Evolutionary conservation across 257 asterid species (phyloP).

Genomic region (Solanum verrucosum): DNA sequence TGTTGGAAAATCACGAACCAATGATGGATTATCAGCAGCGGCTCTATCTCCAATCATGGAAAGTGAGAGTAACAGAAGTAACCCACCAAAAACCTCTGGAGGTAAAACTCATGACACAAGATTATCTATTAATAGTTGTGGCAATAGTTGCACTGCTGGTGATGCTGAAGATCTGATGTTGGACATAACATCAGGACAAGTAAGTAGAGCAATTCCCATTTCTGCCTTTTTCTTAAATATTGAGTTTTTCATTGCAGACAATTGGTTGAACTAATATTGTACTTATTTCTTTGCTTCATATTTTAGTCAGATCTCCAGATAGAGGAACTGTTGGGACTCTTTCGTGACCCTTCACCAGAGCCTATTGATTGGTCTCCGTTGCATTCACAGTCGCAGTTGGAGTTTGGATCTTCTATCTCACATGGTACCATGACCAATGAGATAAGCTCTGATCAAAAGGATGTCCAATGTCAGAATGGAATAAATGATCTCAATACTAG

Average conservation of each 20-base stretch:
- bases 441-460: constrained; percentile 9
- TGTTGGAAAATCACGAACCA: constrained; percentile 26
- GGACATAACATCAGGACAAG: constrained; percentile 29
- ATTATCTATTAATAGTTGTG: constrained; percentile 8
- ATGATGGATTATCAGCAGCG: constrained; percentile 27
- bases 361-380: constrained; percentile 44
- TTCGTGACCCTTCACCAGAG: constrained; percentile 28
- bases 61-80: constrained; percentile 13
- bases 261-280: neutral
- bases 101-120: constrained; percentile 14
- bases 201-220: constrained; percentile 24
- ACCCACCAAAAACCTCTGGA: constrained; percentile 18
- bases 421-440: constrained; percentile 18
- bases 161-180: constrained; percentile 8
- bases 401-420: constrained; percentile 37
- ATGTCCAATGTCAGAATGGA: constrained; percentile 36
- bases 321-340: constrained; percentile 33
- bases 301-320: constrained; percentile 64
- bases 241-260: neutral
- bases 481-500: constrained; percentile 31
- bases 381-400: constrained; percentile 58
- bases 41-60: constrained; percentile 16
- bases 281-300: neutral
- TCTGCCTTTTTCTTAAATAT: neutral
- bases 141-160: constrained; percentile 7